A percentile compares a stretch with the other conserved stretches of the same genome.
phyloP scores from a whole-genome alignment of 257 asterid species.

The Scutellaria minor region DNA sequence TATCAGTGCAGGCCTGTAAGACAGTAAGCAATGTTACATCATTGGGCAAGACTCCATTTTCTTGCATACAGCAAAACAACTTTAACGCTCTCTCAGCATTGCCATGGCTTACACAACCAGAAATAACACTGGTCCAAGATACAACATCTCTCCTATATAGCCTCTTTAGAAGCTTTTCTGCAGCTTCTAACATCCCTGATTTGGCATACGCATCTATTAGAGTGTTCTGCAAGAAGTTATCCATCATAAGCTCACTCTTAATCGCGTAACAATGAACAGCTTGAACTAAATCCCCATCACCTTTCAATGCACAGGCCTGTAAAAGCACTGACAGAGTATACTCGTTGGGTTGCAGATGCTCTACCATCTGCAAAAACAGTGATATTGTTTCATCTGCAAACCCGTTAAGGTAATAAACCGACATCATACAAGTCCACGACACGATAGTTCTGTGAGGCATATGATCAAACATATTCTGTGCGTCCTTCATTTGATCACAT shows the following conservation, averaged over 20 bases:
- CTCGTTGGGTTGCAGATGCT: constrained; percentile 56
- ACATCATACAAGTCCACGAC: constrained; percentile 60
- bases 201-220: constrained; percentile 52
- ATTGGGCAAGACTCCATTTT: constrained; percentile 47
- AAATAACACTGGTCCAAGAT: constrained; percentile 56
- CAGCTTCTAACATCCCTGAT: constrained; percentile 40
- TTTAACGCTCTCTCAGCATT: constrained; percentile 39
- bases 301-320: constrained; percentile 46
- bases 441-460: constrained; percentile 56
- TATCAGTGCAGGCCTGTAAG: constrained; percentile 45
- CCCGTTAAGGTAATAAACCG: constrained; percentile 40
- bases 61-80: constrained; percentile 44
- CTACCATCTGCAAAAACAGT: constrained; percentile 45
- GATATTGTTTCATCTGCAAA: constrained; percentile 34
- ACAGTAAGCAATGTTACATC: constrained; percentile 44
- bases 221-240: constrained; percentile 45
- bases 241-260: constrained; percentile 35
- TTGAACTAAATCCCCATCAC: constrained; percentile 36
- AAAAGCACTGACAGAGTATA: constrained; percentile 47
- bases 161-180: constrained; percentile 37
- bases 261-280: constrained; percentile 40
- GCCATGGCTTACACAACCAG: constrained; percentile 41
- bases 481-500: constrained; percentile 37
- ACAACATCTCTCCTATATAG: constrained; percentile 44
- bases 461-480: constrained; percentile 44